Evolutionary conservation across 192 early-diverging fungal genomes (phyloP).

Genomic region (Lunasporangiospora selenospora): DNA sequence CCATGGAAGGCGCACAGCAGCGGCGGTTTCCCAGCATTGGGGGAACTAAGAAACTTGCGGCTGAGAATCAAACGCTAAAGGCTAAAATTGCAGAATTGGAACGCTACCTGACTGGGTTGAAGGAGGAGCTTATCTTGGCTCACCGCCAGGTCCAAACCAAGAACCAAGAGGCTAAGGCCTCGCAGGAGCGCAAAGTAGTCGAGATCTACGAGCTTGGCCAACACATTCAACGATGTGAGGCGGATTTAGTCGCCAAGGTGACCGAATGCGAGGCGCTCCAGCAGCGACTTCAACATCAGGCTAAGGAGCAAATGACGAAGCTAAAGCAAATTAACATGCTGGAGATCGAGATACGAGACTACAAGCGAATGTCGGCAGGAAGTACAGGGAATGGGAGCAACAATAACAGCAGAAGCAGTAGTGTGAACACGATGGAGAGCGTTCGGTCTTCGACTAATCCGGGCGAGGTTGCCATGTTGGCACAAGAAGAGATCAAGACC

Average conservation of each 20-base stretch:
- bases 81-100: constrained; percentile 33
- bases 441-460: constrained; percentile 4
- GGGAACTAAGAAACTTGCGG: constrained; percentile 6
- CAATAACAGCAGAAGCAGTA: constrained; percentile 9
- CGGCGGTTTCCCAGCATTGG: constrained; percentile 13
- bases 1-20: too few relatives aligned
- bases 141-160: constrained; percentile 23
- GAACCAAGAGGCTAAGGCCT: constrained; percentile 17
- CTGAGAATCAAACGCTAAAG: constrained; percentile 20
- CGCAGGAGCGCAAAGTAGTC: constrained; percentile 14
- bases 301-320: constrained; percentile 27
- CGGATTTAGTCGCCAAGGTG: constrained; percentile 13
- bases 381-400: constrained; percentile 4
- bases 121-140: constrained; percentile 27
- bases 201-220: constrained; percentile 26
- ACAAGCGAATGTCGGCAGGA: constrained; percentile 24
- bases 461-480: not conserved
- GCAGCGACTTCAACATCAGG: constrained; percentile 16
- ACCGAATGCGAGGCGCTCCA: constrained; percentile 29
- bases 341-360: constrained; percentile 26
- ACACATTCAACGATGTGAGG: constrained; percentile 35
- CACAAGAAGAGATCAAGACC: constrained; percentile 6
- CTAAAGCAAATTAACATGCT: constrained; percentile 28
- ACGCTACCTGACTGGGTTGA: constrained; percentile 31
- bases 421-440: constrained; percentile 6